Evolutionary conservation across 73 alveolate species (phyloP).

Genomic region (Tetrahymena malaccensis): DNA sequence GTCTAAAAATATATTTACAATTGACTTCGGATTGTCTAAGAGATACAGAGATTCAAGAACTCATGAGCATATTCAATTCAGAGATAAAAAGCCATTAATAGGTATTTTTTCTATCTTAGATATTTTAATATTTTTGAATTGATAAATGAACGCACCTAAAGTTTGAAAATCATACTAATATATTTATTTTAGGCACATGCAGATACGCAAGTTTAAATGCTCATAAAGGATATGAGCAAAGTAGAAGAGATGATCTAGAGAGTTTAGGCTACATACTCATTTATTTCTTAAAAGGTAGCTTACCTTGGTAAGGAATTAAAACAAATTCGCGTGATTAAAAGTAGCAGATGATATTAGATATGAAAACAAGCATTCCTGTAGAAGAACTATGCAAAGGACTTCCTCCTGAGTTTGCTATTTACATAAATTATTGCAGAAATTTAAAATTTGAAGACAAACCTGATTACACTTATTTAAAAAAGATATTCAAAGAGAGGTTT

Average conservation of each 20-base stretch:
- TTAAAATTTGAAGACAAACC: constrained; percentile 80
- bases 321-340: constrained; percentile 86
- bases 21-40: constrained; percentile 93
- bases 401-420: constrained; percentile 18
- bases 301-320: constrained; percentile 94
- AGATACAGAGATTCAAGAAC: constrained; percentile 56
- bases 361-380: constrained; percentile 69
- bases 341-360: constrained; percentile 74
- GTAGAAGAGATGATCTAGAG: constrained; percentile 78
- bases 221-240: constrained; percentile 74
- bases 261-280: constrained; percentile 65
- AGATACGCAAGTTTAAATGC: constrained; percentile 66
- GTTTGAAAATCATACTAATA: neutral
- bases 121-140: no score
- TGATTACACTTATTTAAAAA: constrained; percentile 62
- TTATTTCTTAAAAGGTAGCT: constrained; percentile 50
- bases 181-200: constrained; percentile 50
- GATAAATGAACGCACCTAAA: no score
- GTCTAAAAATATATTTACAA: constrained; percentile 58
- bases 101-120: neutral
- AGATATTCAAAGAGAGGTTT: constrained; percentile 52
- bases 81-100: constrained; percentile 44
- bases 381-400: constrained; percentile 74
- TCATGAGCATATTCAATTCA: constrained; percentile 41
- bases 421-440: constrained; percentile 48